A percentile compares a stretch with the other conserved stretches of the same genome.
Conservation (phyloP, 257 asterid genomes). For the Eustoma russellianum region DNA sequence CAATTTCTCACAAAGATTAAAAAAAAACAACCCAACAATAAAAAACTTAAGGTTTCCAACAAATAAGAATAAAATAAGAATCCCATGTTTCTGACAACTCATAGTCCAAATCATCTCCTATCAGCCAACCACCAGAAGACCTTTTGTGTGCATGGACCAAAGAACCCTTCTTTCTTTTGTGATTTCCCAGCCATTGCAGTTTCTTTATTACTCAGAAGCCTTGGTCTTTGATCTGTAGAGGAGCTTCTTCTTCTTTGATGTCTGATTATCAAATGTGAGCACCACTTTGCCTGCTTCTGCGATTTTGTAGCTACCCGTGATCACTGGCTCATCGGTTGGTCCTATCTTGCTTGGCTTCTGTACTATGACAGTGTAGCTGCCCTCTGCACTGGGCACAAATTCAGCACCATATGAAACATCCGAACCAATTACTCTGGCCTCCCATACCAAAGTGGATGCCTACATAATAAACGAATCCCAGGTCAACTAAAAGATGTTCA, state of each 20-base stretch:
- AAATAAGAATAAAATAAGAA: slow-evolving; percentile 24
- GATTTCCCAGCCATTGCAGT: not conserved
- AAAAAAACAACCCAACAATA: slow-evolving; percentile 28
- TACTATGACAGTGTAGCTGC: slow-evolving; percentile 75
- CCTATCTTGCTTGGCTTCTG: slow-evolving; percentile 68
- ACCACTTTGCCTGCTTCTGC: slow-evolving; percentile 72
- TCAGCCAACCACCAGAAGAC: slow-evolving; percentile 14
- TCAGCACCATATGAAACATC: slow-evolving; percentile 81
- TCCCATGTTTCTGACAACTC: slow-evolving; percentile 15
- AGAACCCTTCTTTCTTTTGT: slow-evolving; percentile 11
- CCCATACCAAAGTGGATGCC: slow-evolving; percentile 72
- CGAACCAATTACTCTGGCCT: slow-evolving; percentile 83
- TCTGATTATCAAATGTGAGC: slow-evolving; percentile 75
- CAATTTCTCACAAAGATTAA: slow-evolving; percentile 20
- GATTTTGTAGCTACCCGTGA: slow-evolving; percentile 54
- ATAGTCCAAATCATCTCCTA: slow-evolving; percentile 23
- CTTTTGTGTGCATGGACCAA: slow-evolving; percentile 37
- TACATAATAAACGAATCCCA: slow-evolving; percentile 13
- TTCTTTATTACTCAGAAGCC: slow-evolving; percentile 47
- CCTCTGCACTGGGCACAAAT: slow-evolving; percentile 68
- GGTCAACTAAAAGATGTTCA: not conserved
- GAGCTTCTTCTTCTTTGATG: slow-evolving; percentile 86
- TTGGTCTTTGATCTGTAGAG: slow-evolving; percentile 81
- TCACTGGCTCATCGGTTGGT: slow-evolving; percentile 49
- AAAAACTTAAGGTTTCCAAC: slow-evolving; percentile 20